Conservation (phyloP, 495 filamentous ascomycete species). For the Penicillium cosmopolitanum region DNA sequence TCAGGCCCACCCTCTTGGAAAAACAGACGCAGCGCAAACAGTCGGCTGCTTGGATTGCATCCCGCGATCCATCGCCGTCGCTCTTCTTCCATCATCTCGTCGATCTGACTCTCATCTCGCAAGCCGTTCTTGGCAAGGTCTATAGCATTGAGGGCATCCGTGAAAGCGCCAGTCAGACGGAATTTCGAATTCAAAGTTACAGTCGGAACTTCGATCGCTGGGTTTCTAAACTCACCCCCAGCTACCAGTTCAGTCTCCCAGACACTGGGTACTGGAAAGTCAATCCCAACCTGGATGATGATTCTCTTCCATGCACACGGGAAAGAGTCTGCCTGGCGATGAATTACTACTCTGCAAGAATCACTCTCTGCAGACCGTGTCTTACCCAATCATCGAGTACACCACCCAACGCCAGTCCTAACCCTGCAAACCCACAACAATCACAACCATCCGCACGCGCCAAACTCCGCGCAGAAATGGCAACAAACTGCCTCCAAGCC, state of each 20-base stretch:
- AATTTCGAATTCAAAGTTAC: conserved; percentile 53
- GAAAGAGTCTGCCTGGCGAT: conserved; percentile 51
- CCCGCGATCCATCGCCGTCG: conserved; percentile 37
- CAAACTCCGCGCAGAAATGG: conserved; percentile 54
- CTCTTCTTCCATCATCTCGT: conserved; percentile 51
- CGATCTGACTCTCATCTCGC: conserved; percentile 54
- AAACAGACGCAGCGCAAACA: conserved; percentile 14
- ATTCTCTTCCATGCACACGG: conserved; percentile 16
- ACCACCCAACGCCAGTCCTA: neutral
- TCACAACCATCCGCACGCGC: conserved; percentile 26
- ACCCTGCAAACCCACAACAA: neutral
- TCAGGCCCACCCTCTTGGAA: conserved; percentile 40
- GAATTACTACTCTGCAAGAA: conserved; percentile 57
- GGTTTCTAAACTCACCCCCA: conserved; percentile 48
- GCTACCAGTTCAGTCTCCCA: conserved; percentile 50
- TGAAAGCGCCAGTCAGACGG: conserved; percentile 53
- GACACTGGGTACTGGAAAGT: conserved; percentile 23
- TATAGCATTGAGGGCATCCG: conserved; percentile 59
- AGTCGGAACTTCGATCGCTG: conserved; percentile 52
- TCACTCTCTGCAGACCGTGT: conserved; percentile 64
- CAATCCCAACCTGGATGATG: conserved; percentile 19
- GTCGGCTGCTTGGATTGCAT: conserved; percentile 23
- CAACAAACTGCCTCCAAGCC: conserved; percentile 57
- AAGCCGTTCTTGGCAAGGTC: conserved; percentile 54
- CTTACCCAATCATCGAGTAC: conserved; percentile 29